Base-by-base conservation (phyloP, 768 basidiomycete genomes). In the Collybiopsis confluens region DNA sequence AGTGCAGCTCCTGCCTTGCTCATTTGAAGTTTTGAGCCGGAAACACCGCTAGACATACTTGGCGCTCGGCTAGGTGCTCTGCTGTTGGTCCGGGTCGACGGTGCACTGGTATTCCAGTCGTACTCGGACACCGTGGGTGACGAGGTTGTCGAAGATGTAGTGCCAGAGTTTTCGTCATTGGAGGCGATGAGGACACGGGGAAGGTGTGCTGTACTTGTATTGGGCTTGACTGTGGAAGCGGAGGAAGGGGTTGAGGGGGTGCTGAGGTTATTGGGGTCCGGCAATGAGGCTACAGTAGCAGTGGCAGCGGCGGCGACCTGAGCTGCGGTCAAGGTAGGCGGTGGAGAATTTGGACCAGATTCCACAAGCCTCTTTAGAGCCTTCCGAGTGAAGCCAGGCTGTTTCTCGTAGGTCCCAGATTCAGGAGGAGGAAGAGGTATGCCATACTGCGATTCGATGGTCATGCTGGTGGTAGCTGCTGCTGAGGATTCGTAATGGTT, bases 51-150 rank as follows among this genome's bases (percentile, higher is more conserved):
- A 15, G 55, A 56, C 55, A 59, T 56, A 43, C 55, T 56, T 16
- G 58, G 70, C 3, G 74, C 73, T 51, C 78, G 69, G 54, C 77
- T 79, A 7, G 68, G 68, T 6, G 72, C 63, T 40, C 68, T 65
- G 27, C 76, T 80, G 27, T 79, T 75, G 2, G 78, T 72, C 50
- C 75, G 69, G 0, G 75, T 78, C 11, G 78, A 76, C 2, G 78
- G 77, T 28, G 67, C 64, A 57, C 78, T 79, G 20, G 10, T 48
- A 66, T 70, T 74, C 61, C 68, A 72, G 55, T 73, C 79, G 59
- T 69, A 68, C 16, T 80, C 79, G 18, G 78, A 78, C 0, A 70
- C 66, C 2, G 78, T 77, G 10, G 73, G 74, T 42, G 70, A 63
- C 33, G 55, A 54, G 18, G 54, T 11, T 33, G 56, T 24, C 18